A percentile compares a stretch with the other conserved stretches of the same genome.
phyloP scores from a whole-genome alignment of 768 basidiomycete genomes.

The Auriscalpium vulgare region DNA sequence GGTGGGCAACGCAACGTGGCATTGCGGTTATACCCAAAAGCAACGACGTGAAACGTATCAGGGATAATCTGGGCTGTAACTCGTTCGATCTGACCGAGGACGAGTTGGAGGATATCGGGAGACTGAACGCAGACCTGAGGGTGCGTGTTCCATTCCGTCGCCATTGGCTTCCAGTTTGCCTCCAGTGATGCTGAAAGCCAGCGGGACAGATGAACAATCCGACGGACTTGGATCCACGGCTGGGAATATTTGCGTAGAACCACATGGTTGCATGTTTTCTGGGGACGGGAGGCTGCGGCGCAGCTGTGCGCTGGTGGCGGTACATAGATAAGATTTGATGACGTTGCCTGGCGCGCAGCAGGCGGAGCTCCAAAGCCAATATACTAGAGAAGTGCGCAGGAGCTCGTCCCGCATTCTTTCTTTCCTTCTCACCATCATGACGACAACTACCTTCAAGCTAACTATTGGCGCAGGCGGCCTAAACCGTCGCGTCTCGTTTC shows the following conservation, averaged over 20 bases:
- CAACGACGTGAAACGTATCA: slow-evolving; percentile 30
- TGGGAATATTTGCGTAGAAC: slow-evolving; percentile 63
- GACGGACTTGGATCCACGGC: slow-evolving; percentile 51
- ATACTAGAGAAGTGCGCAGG: neutral
- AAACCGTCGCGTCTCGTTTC: slow-evolving; percentile 48
- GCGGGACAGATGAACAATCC: slow-evolving; percentile 59
- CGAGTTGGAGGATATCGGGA: slow-evolving; percentile 49
- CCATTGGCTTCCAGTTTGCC: neutral
- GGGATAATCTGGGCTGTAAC: slow-evolving; percentile 38
- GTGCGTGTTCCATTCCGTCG: slow-evolving; percentile 30
- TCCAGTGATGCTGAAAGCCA: slow-evolving; percentile 9
- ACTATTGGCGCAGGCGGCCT: slow-evolving; percentile 40
- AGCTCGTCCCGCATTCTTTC: neutral
- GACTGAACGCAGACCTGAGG: slow-evolving; percentile 54
- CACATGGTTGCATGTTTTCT: neutral
- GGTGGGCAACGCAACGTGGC: slow-evolving; percentile 42
- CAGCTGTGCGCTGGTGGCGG: neutral
- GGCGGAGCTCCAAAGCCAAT: slow-evolving; percentile 13
- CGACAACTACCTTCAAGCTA: slow-evolving; percentile 58
- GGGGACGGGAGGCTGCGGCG: neutral
- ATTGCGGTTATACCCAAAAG: slow-evolving; percentile 45
- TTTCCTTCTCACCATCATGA: slow-evolving; percentile 29
- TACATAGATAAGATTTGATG: neutral
- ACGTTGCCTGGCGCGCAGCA: slow-evolving; percentile 2
- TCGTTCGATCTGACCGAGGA: slow-evolving; percentile 44